phyloP scores from a whole-genome alignment of 139 green algal genomes.

The Dunaliella primolecta region DNA sequence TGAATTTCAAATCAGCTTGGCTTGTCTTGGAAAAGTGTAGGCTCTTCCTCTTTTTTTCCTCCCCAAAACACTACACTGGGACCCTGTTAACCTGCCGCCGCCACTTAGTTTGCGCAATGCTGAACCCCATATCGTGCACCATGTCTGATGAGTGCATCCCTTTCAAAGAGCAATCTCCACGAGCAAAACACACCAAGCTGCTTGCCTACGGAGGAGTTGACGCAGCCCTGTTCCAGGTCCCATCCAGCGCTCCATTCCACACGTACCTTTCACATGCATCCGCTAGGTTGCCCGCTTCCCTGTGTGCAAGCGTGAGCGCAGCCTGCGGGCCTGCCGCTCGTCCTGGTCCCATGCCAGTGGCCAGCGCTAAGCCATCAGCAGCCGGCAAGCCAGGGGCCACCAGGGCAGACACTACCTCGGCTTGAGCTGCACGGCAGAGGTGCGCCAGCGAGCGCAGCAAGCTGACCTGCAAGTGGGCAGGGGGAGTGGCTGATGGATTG shows the following conservation, averaged over 20 bases:
- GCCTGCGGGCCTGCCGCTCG: neutral
- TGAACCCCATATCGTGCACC: too few species aligned
- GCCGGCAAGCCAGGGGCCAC: constrained; percentile 3
- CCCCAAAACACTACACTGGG: neutral
- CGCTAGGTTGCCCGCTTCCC: constrained; percentile 17
- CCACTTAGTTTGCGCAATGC: too few species aligned
- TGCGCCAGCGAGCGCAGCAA: constrained; percentile 19
- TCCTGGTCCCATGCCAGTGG: neutral
- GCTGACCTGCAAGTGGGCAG: constrained; percentile 11
- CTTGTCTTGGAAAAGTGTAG: neutral
- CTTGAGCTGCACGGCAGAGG: constrained; percentile 3
- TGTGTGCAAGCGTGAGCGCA: neutral
- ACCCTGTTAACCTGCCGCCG: too few species aligned
- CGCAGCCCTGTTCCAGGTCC: neutral
- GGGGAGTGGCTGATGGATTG: neutral
- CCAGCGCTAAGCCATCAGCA: neutral
- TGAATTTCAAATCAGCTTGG: constrained; percentile 4
- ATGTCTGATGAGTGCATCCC: neutral
- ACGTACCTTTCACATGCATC: constrained; percentile 17
- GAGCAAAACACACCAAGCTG: neutral
- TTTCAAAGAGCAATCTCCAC: neutral
- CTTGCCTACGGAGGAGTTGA: neutral
- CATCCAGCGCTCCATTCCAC: neutral
- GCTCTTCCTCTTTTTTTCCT: neutral
- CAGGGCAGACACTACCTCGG: constrained; percentile 2